A percentile compares a stretch with the other conserved stretches of the same genome.
phyloP scores from a whole-genome alignment of 192 early-diverging fungal species.

The Coemansia sp. region DNA sequence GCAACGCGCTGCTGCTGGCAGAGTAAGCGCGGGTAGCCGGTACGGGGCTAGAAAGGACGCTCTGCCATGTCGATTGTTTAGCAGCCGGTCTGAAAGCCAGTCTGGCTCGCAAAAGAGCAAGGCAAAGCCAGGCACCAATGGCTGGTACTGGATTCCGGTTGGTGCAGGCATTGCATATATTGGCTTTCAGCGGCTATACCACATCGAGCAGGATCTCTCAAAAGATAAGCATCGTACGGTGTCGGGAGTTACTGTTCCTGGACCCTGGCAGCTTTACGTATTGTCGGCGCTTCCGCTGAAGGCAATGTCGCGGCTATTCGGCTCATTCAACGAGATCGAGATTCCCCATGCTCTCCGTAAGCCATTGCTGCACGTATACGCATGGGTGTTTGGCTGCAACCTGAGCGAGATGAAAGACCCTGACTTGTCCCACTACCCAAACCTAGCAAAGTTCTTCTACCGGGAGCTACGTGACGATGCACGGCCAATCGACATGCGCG shows the following conservation, averaged over 20 bases:
- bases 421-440: conserved; percentile 74
- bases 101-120: conserved; percentile 4
- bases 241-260: conserved; percentile 54
- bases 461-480: conserved; percentile 76
- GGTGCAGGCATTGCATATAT: conserved; percentile 74
- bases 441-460: conserved; percentile 92
- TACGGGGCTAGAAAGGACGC: background rate
- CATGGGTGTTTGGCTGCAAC: conserved; percentile 84
- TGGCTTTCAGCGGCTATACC: conserved; percentile 62
- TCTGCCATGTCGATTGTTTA: conserved; percentile 10
- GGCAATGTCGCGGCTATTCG: conserved; percentile 87
- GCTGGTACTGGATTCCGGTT: conserved; percentile 75
- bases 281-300: conserved; percentile 86
- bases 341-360: conserved; percentile 75
- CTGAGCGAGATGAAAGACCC: conserved; percentile 91
- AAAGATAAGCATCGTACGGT: conserved; percentile 19
- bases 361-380: conserved; percentile 76
- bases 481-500: conserved; percentile 58
- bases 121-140: background rate
- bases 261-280: conserved; percentile 90
- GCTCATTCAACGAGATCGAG: conserved; percentile 79
- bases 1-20: background rate
- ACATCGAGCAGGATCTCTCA: conserved; percentile 45
- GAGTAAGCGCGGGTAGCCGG: background rate
- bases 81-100: conserved; percentile 8